These are phyloP conservation scores for Fusarium pininemorale DNA, from an alignment of 2,329 filamentous ascomycete genomes.

Conservation along the genomic window DNA sequence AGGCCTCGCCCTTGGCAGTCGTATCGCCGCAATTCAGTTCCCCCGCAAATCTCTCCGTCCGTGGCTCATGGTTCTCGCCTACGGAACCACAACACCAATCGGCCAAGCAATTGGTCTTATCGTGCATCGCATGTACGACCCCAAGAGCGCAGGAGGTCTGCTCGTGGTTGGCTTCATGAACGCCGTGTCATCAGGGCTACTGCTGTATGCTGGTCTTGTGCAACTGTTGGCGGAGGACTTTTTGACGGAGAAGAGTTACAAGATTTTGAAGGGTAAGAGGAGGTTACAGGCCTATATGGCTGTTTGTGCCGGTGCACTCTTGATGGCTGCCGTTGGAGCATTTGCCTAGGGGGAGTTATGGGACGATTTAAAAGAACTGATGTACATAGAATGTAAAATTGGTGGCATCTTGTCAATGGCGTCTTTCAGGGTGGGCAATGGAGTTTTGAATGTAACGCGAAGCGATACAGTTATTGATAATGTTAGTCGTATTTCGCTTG, in stretches of 20 bases:
- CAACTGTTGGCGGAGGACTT: slow-evolving; percentile 89
- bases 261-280: slow-evolving; percentile 67
- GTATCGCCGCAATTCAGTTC: slow-evolving; percentile 86
- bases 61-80: slow-evolving; percentile 83
- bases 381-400: slow-evolving; percentile 31
- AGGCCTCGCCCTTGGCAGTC: slow-evolving; percentile 83
- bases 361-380: background rate
- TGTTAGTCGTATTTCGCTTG: background rate
- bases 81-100: slow-evolving; percentile 80
- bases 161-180: slow-evolving; percentile 90
- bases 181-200: slow-evolving; percentile 80
- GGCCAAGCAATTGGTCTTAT: slow-evolving; percentile 85
- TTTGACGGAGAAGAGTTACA: slow-evolving; percentile 78
- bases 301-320: slow-evolving; percentile 69
- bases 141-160: slow-evolving; percentile 77
- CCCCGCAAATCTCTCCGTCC: slow-evolving; percentile 77
- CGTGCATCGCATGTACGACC: slow-evolving; percentile 82
- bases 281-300: slow-evolving; percentile 70
- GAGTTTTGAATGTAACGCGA: slow-evolving; percentile 2
- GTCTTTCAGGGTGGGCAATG: background rate
- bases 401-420: slow-evolving; percentile 15
- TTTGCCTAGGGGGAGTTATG: slow-evolving; percentile 65
- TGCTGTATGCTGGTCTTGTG: slow-evolving; percentile 84
- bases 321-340: slow-evolving; percentile 78
- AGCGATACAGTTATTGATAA: background rate